Base-by-base conservation (phyloP, 805 yeast genomes). In the Kodamaea jinghongensis region DNA sequence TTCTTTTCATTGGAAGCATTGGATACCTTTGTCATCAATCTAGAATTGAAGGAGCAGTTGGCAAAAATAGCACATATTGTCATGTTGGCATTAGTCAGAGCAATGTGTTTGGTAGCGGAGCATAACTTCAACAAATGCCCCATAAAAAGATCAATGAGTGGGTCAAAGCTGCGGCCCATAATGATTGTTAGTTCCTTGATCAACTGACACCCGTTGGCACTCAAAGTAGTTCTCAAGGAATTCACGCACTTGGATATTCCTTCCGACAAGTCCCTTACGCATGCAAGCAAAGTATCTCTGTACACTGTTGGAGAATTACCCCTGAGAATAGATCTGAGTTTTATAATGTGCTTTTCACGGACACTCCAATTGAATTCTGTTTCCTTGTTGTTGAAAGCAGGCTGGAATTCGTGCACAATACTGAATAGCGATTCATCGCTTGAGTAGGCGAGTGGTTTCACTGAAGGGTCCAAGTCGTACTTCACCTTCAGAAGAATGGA, bases 301-400 rank as follows among this genome's bases (percentile, higher is more conserved):
- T 54, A 75, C 1, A 68, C 65, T 0, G 37, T 33, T 1, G 65
- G 54, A 1, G 74, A 63, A 50, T 79, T 77, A 3, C 90, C 88
- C 32, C 88, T 60, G 3, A 86, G 46, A 3, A 83, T 60, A 2
- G 75, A 67, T 41, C 96, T 71, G 25, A 88, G 52, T 35, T 70
- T 71, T 1, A 74, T 51, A 2, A 88, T 73, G 36, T 67, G 66
- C 38, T 74, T 71, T 50, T 90, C 96, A 53, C 99, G 72, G 0
- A 52, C 49, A 15, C 68, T 61, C 99, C 99, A 93, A 56, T 93
- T 93, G 43, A 73, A 73, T 54, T 93, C 99, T 0, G 95, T 84
- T 58, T 93, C 99, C 52, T 83, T 70, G 4, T 83, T 84, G 6
- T 70, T 75, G 51, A 91, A 89, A 10, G 50, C 48, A 1, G 64